Base-by-base conservation (phyloP, 2,329 filamentous ascomycete genomes). In the Colletotrichum ledebouriae region DNA sequence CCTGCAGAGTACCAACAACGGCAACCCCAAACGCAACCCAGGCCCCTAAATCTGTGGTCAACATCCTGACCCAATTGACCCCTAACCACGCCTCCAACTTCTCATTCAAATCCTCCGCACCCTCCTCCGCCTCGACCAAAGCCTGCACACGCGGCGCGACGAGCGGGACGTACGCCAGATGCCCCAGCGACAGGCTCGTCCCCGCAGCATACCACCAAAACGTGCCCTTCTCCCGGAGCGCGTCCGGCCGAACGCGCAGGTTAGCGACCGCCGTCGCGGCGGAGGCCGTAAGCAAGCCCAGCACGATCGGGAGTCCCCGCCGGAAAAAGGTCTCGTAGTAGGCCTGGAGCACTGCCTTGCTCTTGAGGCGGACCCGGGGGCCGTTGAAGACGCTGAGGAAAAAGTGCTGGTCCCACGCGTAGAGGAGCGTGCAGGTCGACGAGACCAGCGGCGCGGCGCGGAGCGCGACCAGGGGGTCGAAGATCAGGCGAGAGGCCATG, bases 131-230 rank as follows among this genome's bases (percentile, higher is more conserved):
- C 10, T 53, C 59, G 2, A 41, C n/a, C 1, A 63, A 11, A 4
- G 37, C 39, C 39, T 58, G 37, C 7, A 67, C 59, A 9, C 44
- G 34, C 4, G 64, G 64, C 12, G 64, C 59, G 6, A 67, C 44
- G n/a, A 42, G 4, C 2, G 77, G 77, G 12, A 74, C 77, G 49
- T 78, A 79, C 2, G 73, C 71, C 59, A 79, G 72, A 56, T 79
- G 78, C 2, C 70, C 70, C 10, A 76, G 39, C 0, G 76, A 73
- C n/a, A 79, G 60, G 1, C 71, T 70, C 25, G 75, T 73, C 6
- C 77, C 77, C 1, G 72, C 73, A 1, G 67, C 73, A 49, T 78
- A 80, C 75, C 73, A 78, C 22, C 67, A 67, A 61, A 73, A 73
- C 5, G 72, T 73, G 20, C 53, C 70, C 47, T 62, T 63, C 2